phyloP scores from a whole-genome alignment of 2,329 filamentous ascomycete genomes.

The Cordyceps militaris region DNA sequence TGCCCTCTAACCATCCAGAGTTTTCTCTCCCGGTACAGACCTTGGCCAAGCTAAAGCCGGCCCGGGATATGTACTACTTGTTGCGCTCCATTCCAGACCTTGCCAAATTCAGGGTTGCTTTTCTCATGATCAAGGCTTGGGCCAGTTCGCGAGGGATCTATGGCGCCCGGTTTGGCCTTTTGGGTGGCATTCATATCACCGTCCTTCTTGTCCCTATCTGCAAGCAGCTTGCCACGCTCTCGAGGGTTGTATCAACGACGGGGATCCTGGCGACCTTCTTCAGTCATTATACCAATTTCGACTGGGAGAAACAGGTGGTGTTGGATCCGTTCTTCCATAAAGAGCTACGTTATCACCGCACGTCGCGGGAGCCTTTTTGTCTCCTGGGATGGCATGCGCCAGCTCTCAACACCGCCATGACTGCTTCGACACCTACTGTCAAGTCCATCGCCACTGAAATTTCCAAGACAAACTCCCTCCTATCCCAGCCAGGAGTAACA shows the following conservation, averaged over 20 bases:
- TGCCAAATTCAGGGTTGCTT: conserved; percentile 49
- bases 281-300: conserved; percentile 51
- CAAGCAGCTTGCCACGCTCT: conserved; percentile 42
- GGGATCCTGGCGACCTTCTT: conserved; percentile 56
- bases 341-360: conserved; percentile 45
- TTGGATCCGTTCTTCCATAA: conserved; percentile 56
- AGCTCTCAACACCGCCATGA: conserved; percentile 50
- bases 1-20: conserved; percentile 43
- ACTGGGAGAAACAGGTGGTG: conserved; percentile 49
- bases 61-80: conserved; percentile 55
- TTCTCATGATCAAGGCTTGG: conserved; percentile 56
- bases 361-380: conserved; percentile 52
- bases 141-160: conserved; percentile 56
- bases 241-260: conserved; percentile 33
- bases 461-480: conserved; percentile 33
- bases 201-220: conserved; percentile 53
- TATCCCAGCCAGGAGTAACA: conserved; percentile 29
- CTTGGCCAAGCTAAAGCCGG: conserved; percentile 56
- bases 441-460: conserved; percentile 46
- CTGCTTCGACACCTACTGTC: conserved; percentile 46
- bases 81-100: conserved; percentile 53
- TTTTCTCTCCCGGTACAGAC: conserved; percentile 50
- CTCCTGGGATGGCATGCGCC: conserved; percentile 57
- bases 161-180: conserved; percentile 56
- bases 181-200: conserved; percentile 59